Evolutionary conservation across 2,329 filamentous ascomycete species (phyloP), one percentile per base, ranked within the genome.

Genomic region (Aspergillus intermedius): DNA sequence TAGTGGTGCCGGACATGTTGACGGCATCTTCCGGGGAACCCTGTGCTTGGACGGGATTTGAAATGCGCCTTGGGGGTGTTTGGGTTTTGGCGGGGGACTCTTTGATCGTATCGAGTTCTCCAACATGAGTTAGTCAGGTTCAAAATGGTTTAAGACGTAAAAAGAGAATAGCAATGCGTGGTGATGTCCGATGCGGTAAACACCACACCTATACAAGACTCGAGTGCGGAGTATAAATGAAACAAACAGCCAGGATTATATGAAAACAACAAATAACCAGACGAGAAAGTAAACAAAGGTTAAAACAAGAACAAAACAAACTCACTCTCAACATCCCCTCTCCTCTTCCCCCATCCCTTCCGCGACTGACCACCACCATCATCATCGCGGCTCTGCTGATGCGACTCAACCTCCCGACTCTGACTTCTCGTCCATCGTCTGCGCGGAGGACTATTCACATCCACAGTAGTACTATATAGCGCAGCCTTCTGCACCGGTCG

Each of bases 371-470:
- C 21, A 22, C 21, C 21, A 22, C 42, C 22, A 19, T 30, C 15
- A 32, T 23, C 39, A 12, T 48, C 41, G 35, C 42, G 47, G 23
- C 40, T 34, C 42, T 22, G 43, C 3, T 21, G 37, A 42, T 45
- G 44, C 6, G 51, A 44, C 37, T 56, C 64, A 8, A 62, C 50
- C 35, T 72, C 66, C 17, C 63, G 62, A 54, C 70, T 73, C 46
- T 61, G 63, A 46, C 70, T 73, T 46, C 70, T 61, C 5, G 69
- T 70, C 19, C 63, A 54, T 44, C 70, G 58, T 41, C 52, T 51
- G 3, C 47, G 48, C 5, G 48, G 47, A 10, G 41, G 22, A 34
- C 32, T 40, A 13, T 19, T 40, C 37, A 19, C 10, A 5, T 30
- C 25, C 25, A 12, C 9, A 30, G 45, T 23, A 13, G 13, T 10